Percentiles rank a stretch among this genome's conserved stretches.
phyloP scores from a whole-genome alignment of 306 rosid genomes.

The Casuarina equisetifolia region DNA sequence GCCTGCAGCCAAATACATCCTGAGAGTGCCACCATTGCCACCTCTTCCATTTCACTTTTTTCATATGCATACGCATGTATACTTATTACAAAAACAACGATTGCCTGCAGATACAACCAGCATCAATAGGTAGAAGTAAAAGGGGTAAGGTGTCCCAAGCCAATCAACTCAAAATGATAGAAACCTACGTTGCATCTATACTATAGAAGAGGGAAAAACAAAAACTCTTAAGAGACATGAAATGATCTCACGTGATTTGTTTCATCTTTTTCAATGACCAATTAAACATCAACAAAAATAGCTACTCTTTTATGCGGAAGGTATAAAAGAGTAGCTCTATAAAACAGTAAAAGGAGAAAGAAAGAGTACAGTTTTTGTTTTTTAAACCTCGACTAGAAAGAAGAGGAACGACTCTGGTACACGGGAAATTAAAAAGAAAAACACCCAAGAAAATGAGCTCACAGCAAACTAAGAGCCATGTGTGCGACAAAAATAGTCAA shows the following conservation, averaged over 20 bases:
- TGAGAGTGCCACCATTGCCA: conserved; percentile 94
- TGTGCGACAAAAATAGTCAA: conserved; percentile 3
- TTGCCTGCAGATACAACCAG: conserved; percentile 61
- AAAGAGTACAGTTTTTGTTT: background rate
- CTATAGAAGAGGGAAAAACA: background rate
- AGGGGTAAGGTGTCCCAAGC: conserved; percentile 16
- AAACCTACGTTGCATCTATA: conserved; percentile 17
- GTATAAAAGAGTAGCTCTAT: background rate
- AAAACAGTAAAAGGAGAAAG: background rate
- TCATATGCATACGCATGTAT: conserved; percentile 89
- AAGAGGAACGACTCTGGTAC: background rate
- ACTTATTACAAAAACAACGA: conserved; percentile 80
- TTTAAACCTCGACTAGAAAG: background rate
- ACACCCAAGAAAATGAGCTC: background rate
- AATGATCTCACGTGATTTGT: background rate
- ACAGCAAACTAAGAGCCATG: background rate
- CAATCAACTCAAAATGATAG: conserved; percentile 14
- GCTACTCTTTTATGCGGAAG: background rate
- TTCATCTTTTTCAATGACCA: background rate
- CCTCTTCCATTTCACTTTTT: conserved; percentile 89
- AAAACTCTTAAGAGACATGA: background rate
- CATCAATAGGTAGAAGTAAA: conserved; percentile 23
- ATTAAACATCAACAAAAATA: background rate
- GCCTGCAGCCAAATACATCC: conserved; percentile 99
- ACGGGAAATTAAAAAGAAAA: background rate